Evolutionary conservation across 257 asterid genomes (phyloP).

Genomic region (Anisodus tanguticus): DNA sequence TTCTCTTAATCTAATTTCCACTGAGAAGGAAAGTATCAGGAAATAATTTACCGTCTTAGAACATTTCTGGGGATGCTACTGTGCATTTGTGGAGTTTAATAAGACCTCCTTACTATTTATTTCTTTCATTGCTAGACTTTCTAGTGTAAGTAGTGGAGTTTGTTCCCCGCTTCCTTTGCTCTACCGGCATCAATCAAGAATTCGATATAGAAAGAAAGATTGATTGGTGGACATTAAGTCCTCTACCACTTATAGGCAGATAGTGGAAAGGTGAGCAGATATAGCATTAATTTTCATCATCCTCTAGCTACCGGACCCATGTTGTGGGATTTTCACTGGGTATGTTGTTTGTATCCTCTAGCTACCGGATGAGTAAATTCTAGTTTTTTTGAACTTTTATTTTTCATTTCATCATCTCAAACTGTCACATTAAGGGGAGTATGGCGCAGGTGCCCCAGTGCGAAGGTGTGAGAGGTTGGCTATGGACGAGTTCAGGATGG

Average conservation of each 20-base stretch:
- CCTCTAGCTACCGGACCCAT: neutral
- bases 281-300: neutral
- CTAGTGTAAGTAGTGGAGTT: neutral
- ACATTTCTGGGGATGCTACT: neutral
- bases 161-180: neutral
- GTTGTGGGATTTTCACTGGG: no score
- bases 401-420: neutral
- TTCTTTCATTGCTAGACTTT: conserved; percentile 7
- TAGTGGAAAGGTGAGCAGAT: neutral
- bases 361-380: neutral
- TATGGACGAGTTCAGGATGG: no score
- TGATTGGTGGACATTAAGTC: neutral
- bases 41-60: neutral
- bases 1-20: no score
- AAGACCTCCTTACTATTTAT: neutral
- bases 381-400: neutral
- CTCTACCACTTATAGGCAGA: neutral
- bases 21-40: neutral
- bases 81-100: neutral
- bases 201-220: neutral
- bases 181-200: neutral
- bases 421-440: neutral
- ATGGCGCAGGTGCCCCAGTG: no score
- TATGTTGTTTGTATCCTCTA: neutral
- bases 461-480: no score